Evolutionary conservation across 2,329 filamentous ascomycete genomes (phyloP), one percentile per base, ranked within the genome.

Genomic region (Monilinia fructigena): DNA sequence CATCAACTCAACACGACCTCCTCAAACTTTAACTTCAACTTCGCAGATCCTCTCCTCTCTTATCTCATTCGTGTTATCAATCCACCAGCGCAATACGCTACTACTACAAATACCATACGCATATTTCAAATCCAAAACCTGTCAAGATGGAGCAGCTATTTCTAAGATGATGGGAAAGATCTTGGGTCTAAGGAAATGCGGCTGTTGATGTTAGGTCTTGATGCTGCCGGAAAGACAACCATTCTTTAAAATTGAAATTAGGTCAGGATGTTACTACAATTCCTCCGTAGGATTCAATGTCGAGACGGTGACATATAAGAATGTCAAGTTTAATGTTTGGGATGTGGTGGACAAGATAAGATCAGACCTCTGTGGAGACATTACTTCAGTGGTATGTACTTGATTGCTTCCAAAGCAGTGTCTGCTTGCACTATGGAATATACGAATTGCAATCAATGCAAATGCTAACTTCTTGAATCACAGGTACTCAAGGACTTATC

Each of bases 311-410:
- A 96, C 93, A 73, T 97, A 97, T 85, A 97, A 97, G 86, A 98
- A 98, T 80, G 93, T 97, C 81, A 96, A 97, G 81, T 98, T 98
- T 84, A 98, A 96, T 76, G 94, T 98, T 70, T 98, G 94, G 94
- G 94, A 98, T 83, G 94, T 68, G 94, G 94, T 80, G 94, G 94
- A 72, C 94, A 98, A 84, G 94, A 98, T 86, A 98, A 98, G 89
- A 98, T 98, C 77, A 87, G 94, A 72, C 94, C 94, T 70, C 83
- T 98, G 69, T 98, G 94, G 94, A 89, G 94, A 81, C 94, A 98
- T 83, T 98, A 98, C 83, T 98, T 96, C 78, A 90, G 88, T 73
- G 90, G 89, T 88, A 79, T 75, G 85, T 76, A 58, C 55, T n/a
- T 2, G 42, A 45, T 61, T 54, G 54, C 10, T 54, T 45, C 28